Conservation (phyloP, 2,329 filamentous ascomycete species). For the Aspergillus pseudoglaucus region DNA sequence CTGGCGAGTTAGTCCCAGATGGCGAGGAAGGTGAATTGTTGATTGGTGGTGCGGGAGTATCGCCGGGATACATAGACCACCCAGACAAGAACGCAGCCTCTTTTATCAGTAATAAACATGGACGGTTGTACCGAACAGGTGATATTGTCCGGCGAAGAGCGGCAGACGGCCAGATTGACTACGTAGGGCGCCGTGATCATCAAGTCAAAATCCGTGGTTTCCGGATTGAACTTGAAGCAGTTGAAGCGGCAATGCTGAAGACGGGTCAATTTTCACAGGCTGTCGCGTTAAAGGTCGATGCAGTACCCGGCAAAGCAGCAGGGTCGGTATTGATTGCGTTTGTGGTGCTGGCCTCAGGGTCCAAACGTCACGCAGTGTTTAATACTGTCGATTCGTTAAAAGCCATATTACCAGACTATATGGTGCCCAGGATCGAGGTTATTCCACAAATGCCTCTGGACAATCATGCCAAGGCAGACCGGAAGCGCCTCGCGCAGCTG, state of each 20-base stretch:
- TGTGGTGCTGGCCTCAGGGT: conserved; percentile 30
- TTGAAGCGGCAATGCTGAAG: conserved; percentile 57
- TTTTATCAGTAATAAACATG: conserved; percentile 67
- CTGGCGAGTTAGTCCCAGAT: conserved; percentile 1
- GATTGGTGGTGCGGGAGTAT: conserved; percentile 51
- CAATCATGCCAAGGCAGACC: conserved; percentile 61
- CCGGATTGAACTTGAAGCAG: conserved; percentile 80
- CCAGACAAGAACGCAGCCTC: conserved; percentile 58
- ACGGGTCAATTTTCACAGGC: conserved; percentile 13
- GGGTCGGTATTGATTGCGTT: conserved; percentile 15
- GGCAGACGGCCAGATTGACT: conserved; percentile 57
- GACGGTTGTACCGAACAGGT: conserved; percentile 48
- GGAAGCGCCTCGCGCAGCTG: conserved; percentile 7
- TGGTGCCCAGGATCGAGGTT: conserved; percentile 63
- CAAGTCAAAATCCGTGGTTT: conserved; percentile 91
- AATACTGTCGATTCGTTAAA: conserved; percentile 56
- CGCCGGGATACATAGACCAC: conserved; percentile 62
- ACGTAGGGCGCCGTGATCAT: conserved; percentile 66
- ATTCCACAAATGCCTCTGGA: conserved; percentile 63
- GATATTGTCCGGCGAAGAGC: not conserved
- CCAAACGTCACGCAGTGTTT: conserved; percentile 35
- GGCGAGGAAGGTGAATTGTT: conserved; percentile 17
- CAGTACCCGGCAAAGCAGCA: conserved; percentile 3
- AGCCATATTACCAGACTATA: conserved; percentile 61
- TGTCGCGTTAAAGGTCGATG: conserved; percentile 8